These are phyloP conservation scores for Chrysoporthe cubensis DNA, from an alignment of 2,329 filamentous ascomycete species.

Conservation along the genomic window DNA sequence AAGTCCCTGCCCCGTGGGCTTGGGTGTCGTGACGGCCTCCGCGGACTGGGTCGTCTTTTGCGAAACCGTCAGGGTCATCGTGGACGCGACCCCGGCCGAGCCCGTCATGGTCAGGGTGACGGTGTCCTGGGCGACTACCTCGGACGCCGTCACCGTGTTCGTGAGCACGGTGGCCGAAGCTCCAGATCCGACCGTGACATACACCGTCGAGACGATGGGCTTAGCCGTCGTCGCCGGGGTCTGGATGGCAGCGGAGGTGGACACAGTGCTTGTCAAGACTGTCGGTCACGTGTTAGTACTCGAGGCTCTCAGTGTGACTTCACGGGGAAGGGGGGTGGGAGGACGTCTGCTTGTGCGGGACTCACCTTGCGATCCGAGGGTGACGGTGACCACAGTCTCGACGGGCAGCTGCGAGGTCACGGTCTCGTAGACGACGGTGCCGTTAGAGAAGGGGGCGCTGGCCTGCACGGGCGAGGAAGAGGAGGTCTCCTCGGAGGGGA, in stretches of 20 bases:
- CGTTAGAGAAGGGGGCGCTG: not conserved
- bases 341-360: not conserved
- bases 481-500: not conserved
- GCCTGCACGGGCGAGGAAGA: conserved; percentile 4
- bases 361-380: conserved; percentile 20
- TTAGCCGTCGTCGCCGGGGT: conserved; percentile 14
- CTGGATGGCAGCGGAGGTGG: conserved; percentile 22
- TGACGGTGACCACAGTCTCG: conserved; percentile 27
- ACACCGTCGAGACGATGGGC: conserved; percentile 23
- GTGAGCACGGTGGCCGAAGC: conserved; percentile 14
- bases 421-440: conserved; percentile 12
- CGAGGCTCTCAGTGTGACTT: not conserved
- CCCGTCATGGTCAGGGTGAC: conserved; percentile 24
- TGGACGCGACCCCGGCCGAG: conserved; percentile 22
- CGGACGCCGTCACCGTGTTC: conserved; percentile 24
- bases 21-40: conserved; percentile 10
- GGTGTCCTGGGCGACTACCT: conserved; percentile 24
- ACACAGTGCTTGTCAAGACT: conserved; percentile 24
- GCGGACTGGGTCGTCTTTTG: conserved; percentile 16
- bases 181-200: conserved; percentile 24
- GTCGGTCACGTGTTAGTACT: not conserved
- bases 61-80: conserved; percentile 25
- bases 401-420: conserved; percentile 22
- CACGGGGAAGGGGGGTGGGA: not conserved
- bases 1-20: conserved; percentile 12